These are phyloP conservation scores for Melampsora americana DNA, from an alignment of 1,284 basidiomycete species.

Conservation along the genomic window DNA sequence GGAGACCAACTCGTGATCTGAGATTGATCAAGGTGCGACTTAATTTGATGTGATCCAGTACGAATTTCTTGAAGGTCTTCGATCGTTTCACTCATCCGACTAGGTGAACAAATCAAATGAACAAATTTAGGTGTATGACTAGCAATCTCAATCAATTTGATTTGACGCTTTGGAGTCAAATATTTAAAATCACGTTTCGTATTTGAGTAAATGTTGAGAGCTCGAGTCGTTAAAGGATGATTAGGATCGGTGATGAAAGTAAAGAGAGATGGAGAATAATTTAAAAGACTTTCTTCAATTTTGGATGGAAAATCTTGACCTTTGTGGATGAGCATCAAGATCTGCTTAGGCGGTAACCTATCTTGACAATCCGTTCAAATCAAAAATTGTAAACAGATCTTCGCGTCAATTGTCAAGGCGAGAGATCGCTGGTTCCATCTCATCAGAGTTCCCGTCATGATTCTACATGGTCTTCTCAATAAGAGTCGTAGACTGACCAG, in stretches of 20 bases:
- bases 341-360: constrained; percentile 23
- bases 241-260: constrained; percentile 24
- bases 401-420: no score
- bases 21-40: not conserved
- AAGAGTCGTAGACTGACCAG: constrained; percentile 32
- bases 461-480: no score
- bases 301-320: constrained; percentile 18
- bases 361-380: no score
- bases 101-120: constrained; percentile 31
- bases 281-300: constrained; percentile 8
- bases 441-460: no score
- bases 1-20: constrained; percentile 1
- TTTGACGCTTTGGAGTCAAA: constrained; percentile 25
- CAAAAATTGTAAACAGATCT: not conserved
- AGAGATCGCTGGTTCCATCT: no score
- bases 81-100: not conserved
- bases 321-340: constrained; percentile 32
- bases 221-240: constrained; percentile 21
- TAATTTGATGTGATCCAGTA: not conserved
- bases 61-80: not conserved
- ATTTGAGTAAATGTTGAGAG: constrained; percentile 33
- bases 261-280: constrained; percentile 23
- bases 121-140: constrained; percentile 13
- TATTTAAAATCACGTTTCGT: constrained; percentile 27
- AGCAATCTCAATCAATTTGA: constrained; percentile 8